Evolutionary conservation across 768 basidiomycete genomes (phyloP), one percentile per base, ranked within the genome.

Genomic region (Hebeloma cylindrosporum): DNA sequence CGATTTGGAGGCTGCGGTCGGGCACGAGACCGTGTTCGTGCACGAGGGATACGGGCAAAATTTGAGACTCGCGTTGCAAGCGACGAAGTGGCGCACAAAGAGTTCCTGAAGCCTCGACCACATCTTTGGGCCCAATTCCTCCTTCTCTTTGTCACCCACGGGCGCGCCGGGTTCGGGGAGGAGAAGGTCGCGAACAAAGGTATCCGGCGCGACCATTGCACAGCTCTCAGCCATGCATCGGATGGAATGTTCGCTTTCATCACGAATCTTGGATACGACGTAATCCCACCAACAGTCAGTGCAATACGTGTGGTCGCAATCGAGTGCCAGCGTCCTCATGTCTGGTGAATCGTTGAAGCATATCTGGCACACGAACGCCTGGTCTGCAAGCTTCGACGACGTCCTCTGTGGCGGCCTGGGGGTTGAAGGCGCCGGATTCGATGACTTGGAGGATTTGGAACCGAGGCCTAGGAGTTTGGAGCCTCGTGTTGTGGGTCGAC

Each of bases 41-140:
- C 96, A 99, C 28, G 83, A 80, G 0, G 95, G 94, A 55, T 91
- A 93, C 3, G 96, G 96, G 62, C 96, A 99, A 74, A 89, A 99
- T 65, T 91, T 87, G 60, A 98, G 77, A 43, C 79, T 81, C 22
- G 81, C 69, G 64, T 84, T 85, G 60, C 88, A 89, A 14, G 79
- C 80, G 13, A 99, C 96, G 64, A 88, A 98, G 66, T 95, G 82
- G 42, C 93, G 84, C 38, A 90, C 82, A 38, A 95, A 74, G 23
- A 99, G 79, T 58, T 92, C 90, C 51, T 88, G 82, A 71, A 92
- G 94, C 38, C 93, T 87, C 26, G 59, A 62, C 73, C 73, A 82
- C 4, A 72, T 73, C 57, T 75, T 70, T 5, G 61, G 56, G 45
- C 83, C 79, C n/a, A 74, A 74, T 11, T 58, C 54, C 42, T 62